Percentiles rank a stretch among this genome's conserved stretches.
Conservation (phyloP, 108 stramenopile species). For the Skeletonema grethae region DNA sequence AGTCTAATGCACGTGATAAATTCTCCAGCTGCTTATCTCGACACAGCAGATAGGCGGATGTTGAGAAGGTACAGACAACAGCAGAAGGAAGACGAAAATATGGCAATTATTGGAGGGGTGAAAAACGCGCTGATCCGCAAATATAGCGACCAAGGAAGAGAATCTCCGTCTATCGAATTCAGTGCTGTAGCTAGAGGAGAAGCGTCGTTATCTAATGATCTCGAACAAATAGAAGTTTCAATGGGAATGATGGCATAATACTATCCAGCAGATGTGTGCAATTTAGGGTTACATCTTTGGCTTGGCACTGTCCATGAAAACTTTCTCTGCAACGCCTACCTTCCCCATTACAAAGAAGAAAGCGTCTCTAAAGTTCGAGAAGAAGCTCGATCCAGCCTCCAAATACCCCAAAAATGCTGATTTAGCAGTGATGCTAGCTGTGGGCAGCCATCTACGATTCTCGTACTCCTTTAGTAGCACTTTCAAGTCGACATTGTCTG, state of each 20-base stretch:
- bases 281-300: conserved; percentile 53
- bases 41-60: background rate
- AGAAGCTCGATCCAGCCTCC: conserved; percentile 65
- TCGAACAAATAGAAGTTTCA: background rate
- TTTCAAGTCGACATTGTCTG: conserved; percentile 29
- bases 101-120: background rate
- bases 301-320: conserved; percentile 68
- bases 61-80: background rate
- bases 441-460: conserved; percentile 66
- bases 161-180: background rate
- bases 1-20: conserved; percentile 5
- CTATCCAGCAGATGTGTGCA: background rate
- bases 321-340: conserved; percentile 65
- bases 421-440: conserved; percentile 78
- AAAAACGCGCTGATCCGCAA: background rate
- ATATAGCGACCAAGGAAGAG: background rate
- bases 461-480: conserved; percentile 65
- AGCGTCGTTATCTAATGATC: background rate
- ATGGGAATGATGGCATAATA: background rate
- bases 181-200: background rate
- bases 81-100: background rate
- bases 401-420: conserved; percentile 77
- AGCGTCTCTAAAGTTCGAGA: conserved; percentile 68
- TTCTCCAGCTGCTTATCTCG: background rate
- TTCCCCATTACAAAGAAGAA: conserved; percentile 70